Percentiles rank a stretch among this genome's conserved stretches.
These are phyloP conservation scores for Pythium pectinolyticum DNA, from an alignment of 352 stramenopile species.

Conservation along the genomic window DNA sequence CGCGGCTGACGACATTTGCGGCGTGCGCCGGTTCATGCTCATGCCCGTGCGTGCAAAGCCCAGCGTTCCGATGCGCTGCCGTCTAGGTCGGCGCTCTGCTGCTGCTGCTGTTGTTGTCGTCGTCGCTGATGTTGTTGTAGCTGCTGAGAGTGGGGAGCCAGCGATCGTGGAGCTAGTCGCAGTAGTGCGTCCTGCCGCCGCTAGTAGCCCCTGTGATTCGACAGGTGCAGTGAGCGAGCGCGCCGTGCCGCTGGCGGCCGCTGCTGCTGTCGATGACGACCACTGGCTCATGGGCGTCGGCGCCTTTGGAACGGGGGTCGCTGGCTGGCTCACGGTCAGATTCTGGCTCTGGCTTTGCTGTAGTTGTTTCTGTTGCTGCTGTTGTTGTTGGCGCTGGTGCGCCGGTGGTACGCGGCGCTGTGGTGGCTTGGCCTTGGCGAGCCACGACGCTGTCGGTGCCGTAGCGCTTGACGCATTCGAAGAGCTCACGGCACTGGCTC, in stretches of 20 bases:
- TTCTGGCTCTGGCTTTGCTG: slow-evolving; percentile 2
- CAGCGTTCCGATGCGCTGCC: slow-evolving; percentile 54
- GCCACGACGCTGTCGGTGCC: slow-evolving; percentile 28
- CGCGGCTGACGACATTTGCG: not conserved
- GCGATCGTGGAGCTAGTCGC: too few species aligned
- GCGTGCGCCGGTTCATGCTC: slow-evolving; percentile 16
- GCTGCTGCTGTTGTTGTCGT: not conserved
- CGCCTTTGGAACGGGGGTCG: slow-evolving; percentile 19
- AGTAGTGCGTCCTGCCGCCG: not conserved
- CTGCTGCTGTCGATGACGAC: slow-evolving; percentile 18
- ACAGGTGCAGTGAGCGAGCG: not conserved
- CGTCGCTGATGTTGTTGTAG: not conserved
- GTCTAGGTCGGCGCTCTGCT: slow-evolving; percentile 38
- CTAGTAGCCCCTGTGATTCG: slow-evolving; percentile 3
- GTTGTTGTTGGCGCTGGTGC: slow-evolving; percentile 22
- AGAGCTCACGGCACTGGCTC: too few species aligned
- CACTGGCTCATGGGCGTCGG: slow-evolving; percentile 32
- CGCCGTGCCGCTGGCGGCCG: slow-evolving; percentile 12
- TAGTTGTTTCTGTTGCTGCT: slow-evolving; percentile 13
- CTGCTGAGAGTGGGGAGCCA: too few species aligned
- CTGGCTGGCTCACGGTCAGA: not conserved
- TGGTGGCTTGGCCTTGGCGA: slow-evolving; percentile 30
- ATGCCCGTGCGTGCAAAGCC: slow-evolving; percentile 33
- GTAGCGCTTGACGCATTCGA: slow-evolving; percentile 6
- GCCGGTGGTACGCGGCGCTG: slow-evolving; percentile 25